Base-by-base conservation (phyloP, 176 grass and related monocot species). In the Triticum urartu region DNA sequence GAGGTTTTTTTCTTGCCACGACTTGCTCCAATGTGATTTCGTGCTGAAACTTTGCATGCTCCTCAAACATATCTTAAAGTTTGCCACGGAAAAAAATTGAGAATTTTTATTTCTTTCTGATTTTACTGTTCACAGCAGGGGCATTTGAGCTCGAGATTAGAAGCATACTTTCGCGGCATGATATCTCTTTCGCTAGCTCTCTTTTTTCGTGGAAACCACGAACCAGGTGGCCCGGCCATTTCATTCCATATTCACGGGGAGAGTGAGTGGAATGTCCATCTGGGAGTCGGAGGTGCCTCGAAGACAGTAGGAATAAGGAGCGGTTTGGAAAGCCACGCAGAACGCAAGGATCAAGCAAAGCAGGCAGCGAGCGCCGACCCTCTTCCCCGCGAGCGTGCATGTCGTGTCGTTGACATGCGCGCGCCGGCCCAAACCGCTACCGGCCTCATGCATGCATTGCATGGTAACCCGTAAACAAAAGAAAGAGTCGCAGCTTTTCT, bases 391-490 rank as follows among this genome's bases (percentile, higher is more conserved):
- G 39, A 21, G 84, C 45, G 43, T 73, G 89, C 89, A 83, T 87
- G 85, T 84, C 79, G 84, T 90, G 84, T 87, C 80, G 85, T 90
- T 90, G 89, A 87, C 84, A 73, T 86, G 70, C 78, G 71, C 83
- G 58, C 75, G 68, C 60, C 26, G 48, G 67, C 78, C 60, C 60
- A 66, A 32, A 54, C 59, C 75, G 67, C 18, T 15, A 75, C 83
- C 68, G 47, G 47, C 75, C 88, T 65, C 72, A 34, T 26, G 73
- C 84, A 1, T 79, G 28, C 28, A 30, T 28, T 28, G 73, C 84
- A 1, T 79, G 32, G 88, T 64, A 70, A 65, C 17, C 54, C 84
- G 79, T 87, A 83, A 90, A 87, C 84, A 74, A 87, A 3, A 33
- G 3, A 20, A 20, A n/a, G 35, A 20, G 28, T 38, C 11, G 65